phyloP scores from a whole-genome alignment of 192 early-diverging fungal species.

The Coemansia sp. region DNA sequence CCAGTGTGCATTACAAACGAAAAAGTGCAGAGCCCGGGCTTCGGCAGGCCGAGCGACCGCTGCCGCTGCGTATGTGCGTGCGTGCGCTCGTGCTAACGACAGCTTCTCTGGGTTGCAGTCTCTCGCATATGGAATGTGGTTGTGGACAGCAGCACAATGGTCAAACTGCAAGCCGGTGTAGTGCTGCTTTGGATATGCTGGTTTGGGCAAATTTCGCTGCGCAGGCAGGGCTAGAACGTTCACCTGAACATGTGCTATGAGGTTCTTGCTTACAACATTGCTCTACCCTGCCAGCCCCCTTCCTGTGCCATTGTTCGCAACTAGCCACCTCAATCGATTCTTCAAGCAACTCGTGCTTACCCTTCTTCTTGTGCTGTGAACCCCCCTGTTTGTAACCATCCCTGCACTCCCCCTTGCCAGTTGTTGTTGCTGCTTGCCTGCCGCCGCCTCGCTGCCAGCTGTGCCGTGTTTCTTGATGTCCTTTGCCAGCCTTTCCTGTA shows the following conservation, averaged over 20 bases:
- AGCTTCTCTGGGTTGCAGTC: background rate
- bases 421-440: background rate
- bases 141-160: constrained; percentile 15
- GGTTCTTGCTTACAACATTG: constrained; percentile 1
- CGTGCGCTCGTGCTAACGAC: background rate
- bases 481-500: constrained; percentile 17
- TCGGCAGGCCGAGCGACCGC: background rate
- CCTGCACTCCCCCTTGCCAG: constrained; percentile 1
- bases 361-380: constrained; percentile 4
- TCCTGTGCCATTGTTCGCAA: background rate
- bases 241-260: background rate
- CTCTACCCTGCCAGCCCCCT: constrained; percentile 4
- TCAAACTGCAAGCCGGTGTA: constrained; percentile 10
- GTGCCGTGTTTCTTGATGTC: constrained; percentile 9
- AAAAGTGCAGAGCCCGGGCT: background rate
- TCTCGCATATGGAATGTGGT: constrained; percentile 1
- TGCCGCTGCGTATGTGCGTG: background rate
- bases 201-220: constrained; percentile 4
- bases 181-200: constrained; percentile 11
- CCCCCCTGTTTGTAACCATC: constrained; percentile 11
- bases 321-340: constrained; percentile 10
- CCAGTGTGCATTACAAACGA: background rate
- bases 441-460: constrained; percentile 8
- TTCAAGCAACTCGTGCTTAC: constrained; percentile 8
- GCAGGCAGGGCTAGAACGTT: background rate